A percentile compares a stretch with the other conserved stretches of the same genome.
Conservation (phyloP, 495 filamentous ascomycete genomes). For the Hypoxylon cercidicola region DNA sequence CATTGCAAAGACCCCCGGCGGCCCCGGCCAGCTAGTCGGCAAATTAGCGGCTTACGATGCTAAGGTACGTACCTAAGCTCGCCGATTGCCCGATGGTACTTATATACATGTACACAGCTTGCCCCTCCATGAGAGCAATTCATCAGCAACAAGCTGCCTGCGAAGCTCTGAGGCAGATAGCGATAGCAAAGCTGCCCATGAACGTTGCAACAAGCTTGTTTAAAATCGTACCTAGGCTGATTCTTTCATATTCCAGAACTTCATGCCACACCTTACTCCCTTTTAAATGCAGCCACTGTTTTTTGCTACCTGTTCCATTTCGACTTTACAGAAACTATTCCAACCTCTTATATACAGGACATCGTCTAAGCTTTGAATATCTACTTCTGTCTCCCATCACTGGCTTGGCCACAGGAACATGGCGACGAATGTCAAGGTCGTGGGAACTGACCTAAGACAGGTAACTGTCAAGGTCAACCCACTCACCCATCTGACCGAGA, state of each 20-base stretch:
- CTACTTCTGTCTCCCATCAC: background rate
- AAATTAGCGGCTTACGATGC: slow-evolving; percentile 13
- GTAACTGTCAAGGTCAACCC: slow-evolving; percentile 86
- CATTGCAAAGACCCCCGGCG: slow-evolving; percentile 4
- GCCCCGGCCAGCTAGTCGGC: slow-evolving; percentile 6
- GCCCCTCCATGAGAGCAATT: slow-evolving; percentile 36
- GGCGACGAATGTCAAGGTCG: slow-evolving; percentile 89
- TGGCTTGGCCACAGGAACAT: slow-evolving; percentile 57
- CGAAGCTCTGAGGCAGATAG: background rate
- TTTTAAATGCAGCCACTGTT: background rate
- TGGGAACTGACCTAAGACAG: slow-evolving; percentile 77
- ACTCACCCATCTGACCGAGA: slow-evolving; percentile 79
- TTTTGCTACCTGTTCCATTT: background rate
- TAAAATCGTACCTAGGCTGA: background rate
- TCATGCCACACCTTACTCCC: background rate
- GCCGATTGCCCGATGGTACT: too few relatives aligned
- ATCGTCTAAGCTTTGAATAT: too few relatives aligned
- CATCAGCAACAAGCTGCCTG: slow-evolving; percentile 37
- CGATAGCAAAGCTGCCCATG: slow-evolving; percentile 28
- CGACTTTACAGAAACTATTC: too few relatives aligned
- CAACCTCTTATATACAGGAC: too few relatives aligned
- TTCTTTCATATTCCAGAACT: slow-evolving; percentile 34
- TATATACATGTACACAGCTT: slow-evolving; percentile 9
- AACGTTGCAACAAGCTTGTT: background rate
- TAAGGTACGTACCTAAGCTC: background rate